Percentiles rank a stretch among this genome's conserved stretches.
phyloP scores from a whole-genome alignment of 345 rosid genomes.

The Zanthoxylum bungeanum region DNA sequence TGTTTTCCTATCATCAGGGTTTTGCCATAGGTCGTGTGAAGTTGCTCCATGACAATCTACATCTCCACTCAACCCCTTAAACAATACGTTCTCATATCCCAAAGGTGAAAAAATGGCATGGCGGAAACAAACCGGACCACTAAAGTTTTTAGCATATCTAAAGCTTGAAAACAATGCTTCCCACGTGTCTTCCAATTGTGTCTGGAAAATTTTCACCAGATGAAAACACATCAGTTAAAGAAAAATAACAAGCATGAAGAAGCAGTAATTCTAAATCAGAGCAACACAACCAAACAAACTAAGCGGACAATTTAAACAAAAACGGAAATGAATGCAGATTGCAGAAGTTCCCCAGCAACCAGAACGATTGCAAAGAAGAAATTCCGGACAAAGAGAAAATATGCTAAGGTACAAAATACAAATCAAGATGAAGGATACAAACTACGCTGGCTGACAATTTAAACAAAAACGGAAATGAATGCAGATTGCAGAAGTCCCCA shows the following conservation, averaged over 20 bases:
- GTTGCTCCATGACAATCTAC: slow-evolving; percentile 65
- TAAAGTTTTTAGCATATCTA: slow-evolving; percentile 72
- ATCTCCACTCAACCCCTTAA: slow-evolving; percentile 63
- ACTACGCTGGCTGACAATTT: background rate
- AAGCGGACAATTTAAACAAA: background rate
- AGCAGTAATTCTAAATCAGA: background rate
- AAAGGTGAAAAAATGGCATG: slow-evolving; percentile 77
- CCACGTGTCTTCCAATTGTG: slow-evolving; percentile 90
- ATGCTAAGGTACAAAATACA: background rate
- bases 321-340: background rate
- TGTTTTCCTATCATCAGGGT: slow-evolving; percentile 55
- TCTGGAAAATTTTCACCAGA: slow-evolving; percentile 37
- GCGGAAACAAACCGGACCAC: slow-evolving; percentile 76
- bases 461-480: background rate
- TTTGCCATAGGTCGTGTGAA: slow-evolving; percentile 64
- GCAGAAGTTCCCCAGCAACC: background rate
- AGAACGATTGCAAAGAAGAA: background rate
- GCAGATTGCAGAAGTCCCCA: background rate
- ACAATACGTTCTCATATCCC: slow-evolving; percentile 83
- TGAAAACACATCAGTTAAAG: slow-evolving; percentile 7
- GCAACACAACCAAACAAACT: background rate
- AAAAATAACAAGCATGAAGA: background rate
- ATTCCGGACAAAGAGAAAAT: background rate
- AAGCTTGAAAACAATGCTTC: slow-evolving; percentile 75
- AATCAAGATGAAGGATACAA: too few relatives aligned